phyloP scores from a whole-genome alignment of 805 yeast genomes.

The Ogataea wickerhamii region DNA sequence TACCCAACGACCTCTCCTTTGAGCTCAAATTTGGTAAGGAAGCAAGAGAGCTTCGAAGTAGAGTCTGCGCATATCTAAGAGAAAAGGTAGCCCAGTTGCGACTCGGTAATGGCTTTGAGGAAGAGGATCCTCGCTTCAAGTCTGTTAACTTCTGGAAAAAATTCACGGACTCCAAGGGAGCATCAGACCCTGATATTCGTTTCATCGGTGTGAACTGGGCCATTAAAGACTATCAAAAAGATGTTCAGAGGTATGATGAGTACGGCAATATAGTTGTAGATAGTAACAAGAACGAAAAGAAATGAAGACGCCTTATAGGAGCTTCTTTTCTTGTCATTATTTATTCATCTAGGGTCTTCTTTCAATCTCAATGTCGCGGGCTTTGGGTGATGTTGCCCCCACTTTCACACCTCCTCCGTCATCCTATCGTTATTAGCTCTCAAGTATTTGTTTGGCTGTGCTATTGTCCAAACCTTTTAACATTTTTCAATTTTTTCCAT shows the following conservation, averaged over 20 bases:
- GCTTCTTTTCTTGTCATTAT: no score
- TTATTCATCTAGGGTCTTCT: no score
- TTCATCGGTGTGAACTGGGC: constrained; percentile 86
- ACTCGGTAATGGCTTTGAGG: constrained; percentile 38
- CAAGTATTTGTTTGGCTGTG: no score
- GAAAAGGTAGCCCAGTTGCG: constrained; percentile 52
- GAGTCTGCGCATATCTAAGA: constrained; percentile 67
- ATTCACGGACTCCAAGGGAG: constrained; percentile 63
- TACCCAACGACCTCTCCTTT: constrained; percentile 56
- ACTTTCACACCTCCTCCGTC: no score
- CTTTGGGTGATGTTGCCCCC: no score
- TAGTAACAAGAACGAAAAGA: constrained; percentile 6
- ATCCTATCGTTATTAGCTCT: no score
- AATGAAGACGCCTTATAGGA: not conserved
- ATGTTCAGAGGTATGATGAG: constrained; percentile 30
- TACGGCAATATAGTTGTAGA: constrained; percentile 30
- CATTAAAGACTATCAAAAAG: constrained; percentile 59
- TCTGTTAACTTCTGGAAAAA: constrained; percentile 72
- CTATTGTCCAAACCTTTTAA: no score
- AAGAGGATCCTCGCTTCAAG: constrained; percentile 68
- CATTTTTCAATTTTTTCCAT: no score
- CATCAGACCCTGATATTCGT: constrained; percentile 60
- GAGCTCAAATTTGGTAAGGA: constrained; percentile 60
- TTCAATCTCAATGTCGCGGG: no score
- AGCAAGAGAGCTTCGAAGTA: constrained; percentile 64